Conservation (phyloP, 768 basidiomycete species). For the Boletus coccyginus region DNA sequence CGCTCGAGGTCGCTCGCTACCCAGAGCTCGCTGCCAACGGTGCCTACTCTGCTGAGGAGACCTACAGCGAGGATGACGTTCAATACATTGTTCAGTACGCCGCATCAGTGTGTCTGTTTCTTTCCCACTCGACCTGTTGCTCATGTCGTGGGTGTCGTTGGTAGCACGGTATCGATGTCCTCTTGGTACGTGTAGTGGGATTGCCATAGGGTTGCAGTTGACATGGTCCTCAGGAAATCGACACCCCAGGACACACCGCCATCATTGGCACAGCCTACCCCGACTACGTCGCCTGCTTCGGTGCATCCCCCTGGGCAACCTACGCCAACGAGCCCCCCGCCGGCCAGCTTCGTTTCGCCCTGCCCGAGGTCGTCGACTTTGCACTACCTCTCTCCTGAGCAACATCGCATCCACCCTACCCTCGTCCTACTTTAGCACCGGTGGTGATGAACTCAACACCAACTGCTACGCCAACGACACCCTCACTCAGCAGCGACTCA, state of each 20-base stretch:
- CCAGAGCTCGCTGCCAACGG: constrained; percentile 59
- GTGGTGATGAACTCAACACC: constrained; percentile 78
- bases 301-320: constrained; percentile 52
- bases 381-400: constrained; percentile 48
- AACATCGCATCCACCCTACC: constrained; percentile 52
- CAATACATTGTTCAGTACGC: constrained; percentile 64
- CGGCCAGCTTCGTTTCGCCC: constrained; percentile 76
- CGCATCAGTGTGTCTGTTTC: constrained; percentile 50
- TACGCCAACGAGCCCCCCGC: constrained; percentile 78
- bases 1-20: constrained; percentile 60
- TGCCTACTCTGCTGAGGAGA: constrained; percentile 56
- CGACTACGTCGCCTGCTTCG: constrained; percentile 67
- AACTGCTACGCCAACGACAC: constrained; percentile 64
- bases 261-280: constrained; percentile 64
- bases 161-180: constrained; percentile 71
- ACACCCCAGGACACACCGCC: constrained; percentile 81
- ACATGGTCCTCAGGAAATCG: constrained; percentile 57
- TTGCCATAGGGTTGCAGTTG: not conserved
- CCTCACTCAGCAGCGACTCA: constrained; percentile 54
- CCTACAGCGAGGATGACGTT: constrained; percentile 58
- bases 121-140: not conserved
- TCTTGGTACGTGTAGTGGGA: constrained; percentile 38
- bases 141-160: not conserved
- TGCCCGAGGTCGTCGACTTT: constrained; percentile 59
- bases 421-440: constrained; percentile 68